Evolutionary conservation across 2,329 filamentous ascomycete species (phyloP), one percentile per base, ranked within the genome.

Genomic region (Paraphaeosphaeria minitans): DNA sequence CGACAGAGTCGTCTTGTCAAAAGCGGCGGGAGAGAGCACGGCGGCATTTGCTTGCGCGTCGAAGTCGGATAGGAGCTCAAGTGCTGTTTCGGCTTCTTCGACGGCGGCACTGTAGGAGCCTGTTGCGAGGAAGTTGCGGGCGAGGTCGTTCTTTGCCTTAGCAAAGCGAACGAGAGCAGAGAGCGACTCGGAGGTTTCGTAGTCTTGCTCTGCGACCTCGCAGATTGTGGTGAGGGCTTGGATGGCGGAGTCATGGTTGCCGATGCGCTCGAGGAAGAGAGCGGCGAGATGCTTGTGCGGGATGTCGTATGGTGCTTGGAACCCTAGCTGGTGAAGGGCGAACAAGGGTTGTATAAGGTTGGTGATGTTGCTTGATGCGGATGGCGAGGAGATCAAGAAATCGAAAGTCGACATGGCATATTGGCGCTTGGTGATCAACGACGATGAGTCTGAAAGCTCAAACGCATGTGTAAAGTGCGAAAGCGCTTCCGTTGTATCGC

Each of bases 401-500:
- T 99, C 94, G 73, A 99, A 98, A 49, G 91, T 83, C 1, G 92
- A 90, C 0, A 89, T 80, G 0, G 92, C 84, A 72, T 93, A 98
- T 73, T 94, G 91, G 31, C 89, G 86, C 72, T 93, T 91, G 0
- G 89, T 87, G 4, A 92, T 81, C 2, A 88, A 75, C 0, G 89
- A 88, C 0, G 90, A 90, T 0, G 92, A 89, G 60, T 92, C 91
- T 0, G 92, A 88, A 50, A 99, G 94, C 63, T 96, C 93, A 80
- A 97, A 95, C 0, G 95, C 94, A 73, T 99, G 95, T 1, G 91
- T 93, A 72, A 97, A 97, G 10, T 98, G 85, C 12, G 88, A 88
- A 22, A 92, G 84, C 1, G 94, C 93, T 77, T 97, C 93, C 60
- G 85, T 87, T 0, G 80, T 67, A 61, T 96, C 89, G 1, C 91